Conservation (phyloP, 2,329 filamentous ascomycete species). For the Penicillium sp. region DNA sequence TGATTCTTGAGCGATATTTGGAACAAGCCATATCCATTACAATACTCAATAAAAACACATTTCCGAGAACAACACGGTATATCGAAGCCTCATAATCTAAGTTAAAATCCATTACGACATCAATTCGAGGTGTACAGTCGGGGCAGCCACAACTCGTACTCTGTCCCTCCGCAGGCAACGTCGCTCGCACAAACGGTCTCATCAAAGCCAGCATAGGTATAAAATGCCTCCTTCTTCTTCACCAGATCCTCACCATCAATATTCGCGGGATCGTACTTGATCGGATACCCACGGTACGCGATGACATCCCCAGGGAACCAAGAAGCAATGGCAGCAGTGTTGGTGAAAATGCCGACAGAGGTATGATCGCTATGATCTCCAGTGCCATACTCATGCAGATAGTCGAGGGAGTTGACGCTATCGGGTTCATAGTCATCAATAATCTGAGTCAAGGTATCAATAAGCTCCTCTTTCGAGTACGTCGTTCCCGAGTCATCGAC, state of each 20-base stretch:
- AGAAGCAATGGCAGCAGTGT: slow-evolving; percentile 6
- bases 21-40: too few relatives aligned
- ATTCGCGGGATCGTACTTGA: slow-evolving; percentile 2
- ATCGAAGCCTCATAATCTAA: not conserved
- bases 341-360: slow-evolving; percentile 8
- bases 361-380: slow-evolving; percentile 22
- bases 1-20: not conserved
- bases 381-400: slow-evolving; percentile 10
- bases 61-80: not conserved
- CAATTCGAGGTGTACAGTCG: slow-evolving; percentile 9
- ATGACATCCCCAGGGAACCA: slow-evolving; percentile 1
- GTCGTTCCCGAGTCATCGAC: slow-evolving; percentile 4
- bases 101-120: not conserved
- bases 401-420: slow-evolving; percentile 15
- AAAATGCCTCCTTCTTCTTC: slow-evolving; percentile 17
- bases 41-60: too few relatives aligned
- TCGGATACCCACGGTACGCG: slow-evolving; percentile 22
- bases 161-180: not conserved
- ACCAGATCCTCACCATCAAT: slow-evolving; percentile 4
- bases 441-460: slow-evolving; percentile 4
- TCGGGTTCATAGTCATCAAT: slow-evolving; percentile 8
- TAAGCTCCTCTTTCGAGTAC: slow-evolving; percentile 10
- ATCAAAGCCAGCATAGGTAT: slow-evolving; percentile 17
- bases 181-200: slow-evolving; percentile 9
- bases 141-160: slow-evolving; percentile 13